Percentiles rank a stretch among this genome's conserved stretches.
phyloP scores from a whole-genome alignment of 2,329 filamentous ascomycete species.

The Trichoderma cornu-damae region DNA sequence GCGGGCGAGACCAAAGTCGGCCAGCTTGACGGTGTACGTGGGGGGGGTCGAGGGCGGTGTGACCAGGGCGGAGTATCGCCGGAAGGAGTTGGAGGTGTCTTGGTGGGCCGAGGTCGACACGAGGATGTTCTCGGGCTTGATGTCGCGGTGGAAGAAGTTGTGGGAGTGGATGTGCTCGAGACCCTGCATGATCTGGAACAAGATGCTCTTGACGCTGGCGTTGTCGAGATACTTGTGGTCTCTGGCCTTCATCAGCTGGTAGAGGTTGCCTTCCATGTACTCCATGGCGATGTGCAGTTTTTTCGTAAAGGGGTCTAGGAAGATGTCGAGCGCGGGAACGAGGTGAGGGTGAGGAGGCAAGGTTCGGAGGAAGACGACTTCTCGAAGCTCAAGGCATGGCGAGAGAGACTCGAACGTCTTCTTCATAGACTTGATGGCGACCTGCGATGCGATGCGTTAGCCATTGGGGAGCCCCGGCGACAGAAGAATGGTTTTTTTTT shows the following conservation, averaged over 20 bases:
- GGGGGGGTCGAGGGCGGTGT: conserved; percentile 94
- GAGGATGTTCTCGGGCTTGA: conserved; percentile 98
- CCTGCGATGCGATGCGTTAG: conserved; percentile 47
- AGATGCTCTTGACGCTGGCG: conserved; percentile 90
- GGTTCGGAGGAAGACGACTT: conserved; percentile 93
- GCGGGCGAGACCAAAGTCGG: conserved; percentile 94
- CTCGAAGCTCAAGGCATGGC: conserved; percentile 86
- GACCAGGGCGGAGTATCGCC: conserved; percentile 85
- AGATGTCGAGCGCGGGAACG: conserved; percentile 96
- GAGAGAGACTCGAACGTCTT: conserved; percentile 93
- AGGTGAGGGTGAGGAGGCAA: conserved; percentile 84
- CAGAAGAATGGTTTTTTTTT: too few relatives aligned
- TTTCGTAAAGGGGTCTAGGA: conserved; percentile 90
- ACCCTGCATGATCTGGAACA: conserved; percentile 94
- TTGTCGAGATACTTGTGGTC: conserved; percentile 93
- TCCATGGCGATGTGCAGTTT: conserved; percentile 99
- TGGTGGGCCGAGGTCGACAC: conserved; percentile 84
- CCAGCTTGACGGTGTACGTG: conserved; percentile 94
- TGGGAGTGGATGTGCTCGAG: conserved; percentile 96
- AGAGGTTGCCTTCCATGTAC: conserved; percentile 99
- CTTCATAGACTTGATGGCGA: conserved; percentile 99
- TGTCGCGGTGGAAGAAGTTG: conserved; percentile 97
- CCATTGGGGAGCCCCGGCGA: background rate
- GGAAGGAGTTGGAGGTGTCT: conserved; percentile 79
- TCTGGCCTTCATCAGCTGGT: conserved; percentile 96